A percentile compares a stretch with the other conserved stretches of the same genome.
Evolutionary conservation across 257 asterid species (phyloP).

Genomic region (Solanum chilense): DNA sequence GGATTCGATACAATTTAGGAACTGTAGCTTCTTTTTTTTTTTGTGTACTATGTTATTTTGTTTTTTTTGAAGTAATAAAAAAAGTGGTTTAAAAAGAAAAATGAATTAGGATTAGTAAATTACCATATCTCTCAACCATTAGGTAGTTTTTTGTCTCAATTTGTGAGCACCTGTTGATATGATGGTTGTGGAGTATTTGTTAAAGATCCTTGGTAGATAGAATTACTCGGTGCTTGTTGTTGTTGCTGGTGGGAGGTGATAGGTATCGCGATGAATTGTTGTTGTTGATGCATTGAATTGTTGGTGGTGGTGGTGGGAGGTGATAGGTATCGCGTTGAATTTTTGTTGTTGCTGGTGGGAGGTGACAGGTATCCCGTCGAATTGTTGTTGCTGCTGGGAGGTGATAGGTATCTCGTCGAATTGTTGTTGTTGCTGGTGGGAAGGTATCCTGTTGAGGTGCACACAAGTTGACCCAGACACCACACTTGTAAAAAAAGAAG

Average conservation of each 20-base stretch:
- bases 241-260: neutral
- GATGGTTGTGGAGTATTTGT: neutral
- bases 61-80: neutral
- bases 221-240: neutral
- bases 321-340: too few species aligned
- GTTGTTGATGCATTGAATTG: neutral
- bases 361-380: neutral
- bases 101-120: neutral
- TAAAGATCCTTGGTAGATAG: neutral
- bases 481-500: too few species aligned
- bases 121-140: neutral
- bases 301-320: too few species aligned
- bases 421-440: neutral
- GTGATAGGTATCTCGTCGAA: too few species aligned
- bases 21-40: neutral
- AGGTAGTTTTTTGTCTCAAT: neutral
- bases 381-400: too few species aligned
- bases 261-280: too few species aligned
- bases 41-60: too few species aligned
- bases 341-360: neutral
- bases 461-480: neutral
- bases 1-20: neutral
- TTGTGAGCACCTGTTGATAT: neutral
- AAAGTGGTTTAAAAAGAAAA: neutral
- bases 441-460: neutral